Percentiles rank a stretch among this genome's conserved stretches.
These are phyloP conservation scores for Tulasnella sp. DNA, from an alignment of 768 basidiomycete genomes.

Conservation along the genomic window DNA sequence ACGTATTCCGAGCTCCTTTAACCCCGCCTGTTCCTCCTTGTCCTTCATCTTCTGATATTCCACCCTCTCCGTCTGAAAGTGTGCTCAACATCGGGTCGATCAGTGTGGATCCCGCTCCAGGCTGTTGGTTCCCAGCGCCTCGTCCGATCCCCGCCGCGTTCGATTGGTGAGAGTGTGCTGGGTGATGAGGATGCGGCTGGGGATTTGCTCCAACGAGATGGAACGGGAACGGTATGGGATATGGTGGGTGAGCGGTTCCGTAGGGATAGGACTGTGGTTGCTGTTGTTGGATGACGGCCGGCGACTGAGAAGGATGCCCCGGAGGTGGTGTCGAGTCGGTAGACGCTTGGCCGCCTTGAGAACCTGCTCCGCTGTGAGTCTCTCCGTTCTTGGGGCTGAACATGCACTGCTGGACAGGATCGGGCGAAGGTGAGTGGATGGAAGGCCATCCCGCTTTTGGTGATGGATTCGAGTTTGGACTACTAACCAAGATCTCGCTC, in stretches of 20 bases:
- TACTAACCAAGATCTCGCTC: too few species aligned
- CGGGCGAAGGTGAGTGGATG: too few species aligned
- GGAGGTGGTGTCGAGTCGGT: too few species aligned
- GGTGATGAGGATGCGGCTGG: slow-evolving; percentile 5
- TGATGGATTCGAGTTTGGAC: too few species aligned
- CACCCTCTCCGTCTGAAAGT: slow-evolving; percentile 11
- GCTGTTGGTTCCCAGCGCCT: slow-evolving; percentile 6
- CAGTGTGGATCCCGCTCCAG: not conserved
- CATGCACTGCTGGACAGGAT: too few species aligned
- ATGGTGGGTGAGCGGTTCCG: slow-evolving; percentile 2
- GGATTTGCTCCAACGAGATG: not conserved
- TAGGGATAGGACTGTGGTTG: slow-evolving; percentile 8
- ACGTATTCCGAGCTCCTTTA: slow-evolving; percentile 7
- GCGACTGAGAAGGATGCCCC: not conserved
- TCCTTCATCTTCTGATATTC: slow-evolving; percentile 15
- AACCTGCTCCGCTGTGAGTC: too few species aligned
- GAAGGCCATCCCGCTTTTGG: too few species aligned
- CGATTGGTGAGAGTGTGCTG: not conserved
- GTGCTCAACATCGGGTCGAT: slow-evolving; percentile 16
- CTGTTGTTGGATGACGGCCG: slow-evolving; percentile 5
- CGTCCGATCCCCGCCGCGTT: not conserved
- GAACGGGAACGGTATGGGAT: not conserved
- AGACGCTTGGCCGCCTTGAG: too few species aligned
- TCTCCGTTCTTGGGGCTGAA: too few species aligned
- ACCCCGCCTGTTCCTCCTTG: slow-evolving; percentile 9